A percentile compares a stretch with the other conserved stretches of the same genome.
Conservation (phyloP, 2,329 filamentous ascomycete genomes). For the Zasmidium angulare region DNA sequence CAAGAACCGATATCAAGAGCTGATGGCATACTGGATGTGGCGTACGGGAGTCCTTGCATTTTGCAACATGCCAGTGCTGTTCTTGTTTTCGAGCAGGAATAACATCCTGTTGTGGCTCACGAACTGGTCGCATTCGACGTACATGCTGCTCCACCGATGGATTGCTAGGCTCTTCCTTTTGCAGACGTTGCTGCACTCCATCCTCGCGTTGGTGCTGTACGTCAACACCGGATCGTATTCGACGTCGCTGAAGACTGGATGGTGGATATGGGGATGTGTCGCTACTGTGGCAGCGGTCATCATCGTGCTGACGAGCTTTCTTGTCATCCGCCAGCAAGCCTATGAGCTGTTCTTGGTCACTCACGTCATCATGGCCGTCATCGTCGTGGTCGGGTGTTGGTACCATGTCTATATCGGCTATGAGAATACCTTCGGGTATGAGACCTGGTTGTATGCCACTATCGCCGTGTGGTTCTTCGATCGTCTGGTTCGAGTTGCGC, state of each 20-base stretch:
- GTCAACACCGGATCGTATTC: slow-evolving; percentile 13
- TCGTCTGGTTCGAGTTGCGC: slow-evolving; percentile 41
- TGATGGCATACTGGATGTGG: slow-evolving; percentile 14
- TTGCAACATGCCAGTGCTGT: slow-evolving; percentile 41
- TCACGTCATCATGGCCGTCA: slow-evolving; percentile 44
- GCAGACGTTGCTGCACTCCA: slow-evolving; percentile 48
- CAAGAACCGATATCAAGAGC: slow-evolving; percentile 17
- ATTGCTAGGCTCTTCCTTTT: slow-evolving; percentile 46
- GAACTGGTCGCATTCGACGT: slow-evolving; percentile 52
- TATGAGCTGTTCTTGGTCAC: slow-evolving; percentile 48
- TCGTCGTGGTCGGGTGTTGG: neutral
- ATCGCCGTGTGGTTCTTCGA: slow-evolving; percentile 50
- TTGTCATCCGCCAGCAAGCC: slow-evolving; percentile 38
- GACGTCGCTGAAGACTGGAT: slow-evolving; percentile 6
- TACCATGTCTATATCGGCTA: slow-evolving; percentile 22
- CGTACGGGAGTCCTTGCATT: slow-evolving; percentile 44
- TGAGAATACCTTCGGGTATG: slow-evolving; percentile 44
- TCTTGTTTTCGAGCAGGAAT: slow-evolving; percentile 49
- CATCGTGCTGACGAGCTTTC: slow-evolving; percentile 35
- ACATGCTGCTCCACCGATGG: slow-evolving; percentile 51
- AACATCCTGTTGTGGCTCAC: slow-evolving; percentile 50
- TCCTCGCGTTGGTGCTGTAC: slow-evolving; percentile 38
- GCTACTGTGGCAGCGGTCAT: slow-evolving; percentile 17
- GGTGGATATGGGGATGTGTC: slow-evolving; percentile 23
- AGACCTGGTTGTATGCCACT: slow-evolving; percentile 47